Base-by-base conservation (phyloP, 2,329 filamentous ascomycete species). In the Trichoderma guizhouense region DNA sequence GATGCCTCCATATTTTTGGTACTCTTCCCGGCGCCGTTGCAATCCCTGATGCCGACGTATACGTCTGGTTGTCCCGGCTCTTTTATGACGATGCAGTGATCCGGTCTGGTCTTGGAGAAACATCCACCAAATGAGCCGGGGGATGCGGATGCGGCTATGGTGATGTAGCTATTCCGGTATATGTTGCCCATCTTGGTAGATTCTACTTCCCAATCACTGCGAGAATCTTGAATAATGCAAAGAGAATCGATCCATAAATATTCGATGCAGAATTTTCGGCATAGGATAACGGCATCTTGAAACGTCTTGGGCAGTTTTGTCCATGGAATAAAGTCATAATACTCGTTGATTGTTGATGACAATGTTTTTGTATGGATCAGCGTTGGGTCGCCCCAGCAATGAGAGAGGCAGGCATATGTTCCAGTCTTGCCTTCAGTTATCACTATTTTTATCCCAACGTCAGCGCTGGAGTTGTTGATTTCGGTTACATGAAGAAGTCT, bases 201-300 rank as follows among this genome's bases (percentile, higher is more conserved):
- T 51, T 51, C 47, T 12, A 51, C n/a, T 51, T 51, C 47, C 47
- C 47, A 65, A 5, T 47, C 62, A 36, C 28, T 65, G 43, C 12
- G 62, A 34, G 62, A 65, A 26, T 65, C 62, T 14, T 65, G 62
- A 15, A 65, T 65, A n/a, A 65, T 65, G 18, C 62, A 65, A 18
- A 65, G 62, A 7, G 62, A 65, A 21, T 65, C 62, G 28, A 65
- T 65, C 62, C 62, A 65, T 47, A 65, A 11, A 15, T 65, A 65
- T 24, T 30, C 30, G n/a, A 65, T 32, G 15, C 62, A n/a, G 18
- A 65, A 8, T 9, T 55, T 47, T 2, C 32, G 43, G 8, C 26
- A 28, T n/a, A 65, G 18, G 3, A 26, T 30, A 2, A 47, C 43
- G 7, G 62, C 28, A 34, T 65, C 28, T 21, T 47, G 62, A 53